Base-by-base conservation (phyloP, 805 yeast species). In the Candida sithepensis region DNA sequence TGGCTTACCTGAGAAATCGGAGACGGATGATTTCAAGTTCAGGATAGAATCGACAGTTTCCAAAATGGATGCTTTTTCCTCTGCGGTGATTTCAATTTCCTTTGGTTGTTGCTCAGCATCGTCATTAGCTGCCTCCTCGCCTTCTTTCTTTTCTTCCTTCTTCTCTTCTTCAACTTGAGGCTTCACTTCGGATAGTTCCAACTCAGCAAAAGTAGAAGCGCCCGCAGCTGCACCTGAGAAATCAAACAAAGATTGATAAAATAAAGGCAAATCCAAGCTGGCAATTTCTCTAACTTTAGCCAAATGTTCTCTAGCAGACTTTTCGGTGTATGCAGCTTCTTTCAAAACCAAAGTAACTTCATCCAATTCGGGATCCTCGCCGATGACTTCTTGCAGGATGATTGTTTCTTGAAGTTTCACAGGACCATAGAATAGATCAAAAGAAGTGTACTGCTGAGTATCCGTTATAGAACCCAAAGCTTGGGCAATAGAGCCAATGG, bases 381-480 rank as follows among this genome's bases (percentile, higher is more conserved):
- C 53, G 16, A 69, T 59, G n/a, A 65, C n/a, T n/a, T 28, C 42
- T 9, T 32, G 33, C 19, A 44, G 19, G 19, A 16, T 16, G 24
- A 18, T 37, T 10, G 49, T 48, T 13, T 63, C 64, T 23, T 56
- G 60, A 37, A 73, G 56, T 38, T 67, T 63, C 42, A 59, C 55
- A 20, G 71, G 75, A 7, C 68, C 62, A 39, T 59, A 61, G 38
- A 57, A 61, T 19, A 87, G 68, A 3, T 73, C 65, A 60, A 79
- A 88, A 54, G 81, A 76, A 26, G 95, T 84, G 56, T 77, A 73
- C 42, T 80, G 83, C 55, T 74, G 74, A 39, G 85, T 77, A 22
- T 72, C 70, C 9, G 85, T 78, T 26, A 80, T 65, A n/a, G 79
- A 66, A n/a, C 74, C 66, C 43, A 88, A 65, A 14, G 85, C 74